Conservation (phyloP, 1,284 basidiomycete species). For the Trichosporon coremiiforme region DNA sequence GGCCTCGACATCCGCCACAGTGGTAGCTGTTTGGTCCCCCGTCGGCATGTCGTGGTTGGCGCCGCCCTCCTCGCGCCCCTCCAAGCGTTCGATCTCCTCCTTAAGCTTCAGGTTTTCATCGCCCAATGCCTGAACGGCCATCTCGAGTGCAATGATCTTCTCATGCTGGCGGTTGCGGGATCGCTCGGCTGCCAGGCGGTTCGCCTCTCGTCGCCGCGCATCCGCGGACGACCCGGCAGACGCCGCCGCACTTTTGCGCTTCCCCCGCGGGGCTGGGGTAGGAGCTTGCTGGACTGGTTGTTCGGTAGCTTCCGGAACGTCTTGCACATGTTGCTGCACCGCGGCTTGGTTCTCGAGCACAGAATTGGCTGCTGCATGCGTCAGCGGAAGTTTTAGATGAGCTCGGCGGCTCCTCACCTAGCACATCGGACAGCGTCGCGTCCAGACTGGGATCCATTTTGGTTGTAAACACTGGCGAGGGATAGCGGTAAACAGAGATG, state of each 20-base stretch:
- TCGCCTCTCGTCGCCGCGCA: slow-evolving; percentile 51
- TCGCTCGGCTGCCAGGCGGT: slow-evolving; percentile 54
- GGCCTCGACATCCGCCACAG: slow-evolving; percentile 18
- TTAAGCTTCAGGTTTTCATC: slow-evolving; percentile 50
- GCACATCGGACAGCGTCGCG: slow-evolving; percentile 27
- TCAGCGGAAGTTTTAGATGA: not conserved
- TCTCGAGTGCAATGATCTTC: slow-evolving; percentile 44
- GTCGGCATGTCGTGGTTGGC: slow-evolving; percentile 3
- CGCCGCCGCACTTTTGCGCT: not conserved
- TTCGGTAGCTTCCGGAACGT: not conserved
- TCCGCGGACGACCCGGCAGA: slow-evolving; percentile 32
- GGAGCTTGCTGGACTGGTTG: not conserved
- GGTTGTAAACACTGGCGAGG: not conserved
- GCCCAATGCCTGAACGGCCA: slow-evolving; percentile 39
- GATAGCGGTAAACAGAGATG: not conserved
- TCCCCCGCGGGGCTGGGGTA: not conserved
- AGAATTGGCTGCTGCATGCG: not conserved
- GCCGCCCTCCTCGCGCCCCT: slow-evolving; percentile 25
- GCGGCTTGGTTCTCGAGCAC: not conserved
- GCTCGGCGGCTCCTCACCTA: slow-evolving; percentile 22
- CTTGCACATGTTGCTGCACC: not conserved
- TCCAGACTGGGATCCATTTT: slow-evolving; percentile 30
- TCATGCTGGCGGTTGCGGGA: slow-evolving; percentile 47
- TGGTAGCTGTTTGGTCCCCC: not conserved
- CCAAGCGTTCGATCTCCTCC: slow-evolving; percentile 44